phyloP scores from a whole-genome alignment of 148 eudicot species.

The Rhododendron molle region DNA sequence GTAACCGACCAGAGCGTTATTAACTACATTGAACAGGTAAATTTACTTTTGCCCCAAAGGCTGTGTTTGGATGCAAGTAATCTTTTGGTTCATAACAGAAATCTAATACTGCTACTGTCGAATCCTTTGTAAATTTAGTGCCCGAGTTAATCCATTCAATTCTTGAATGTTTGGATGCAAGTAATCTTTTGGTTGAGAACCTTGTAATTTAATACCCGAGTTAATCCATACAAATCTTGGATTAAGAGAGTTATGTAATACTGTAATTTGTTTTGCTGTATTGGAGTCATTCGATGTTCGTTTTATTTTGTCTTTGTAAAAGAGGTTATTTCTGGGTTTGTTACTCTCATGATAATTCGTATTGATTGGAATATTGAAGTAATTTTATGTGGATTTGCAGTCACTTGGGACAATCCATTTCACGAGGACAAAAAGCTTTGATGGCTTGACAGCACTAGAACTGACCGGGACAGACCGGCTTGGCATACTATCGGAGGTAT shows the following conservation, averaged over 20 bases:
- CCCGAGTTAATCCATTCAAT: not conserved
- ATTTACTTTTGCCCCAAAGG: not conserved
- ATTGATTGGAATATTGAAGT: not conserved
- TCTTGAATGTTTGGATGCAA: not conserved
- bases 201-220: not conserved
- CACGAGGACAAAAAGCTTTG: conserved; percentile 29
- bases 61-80: not conserved
- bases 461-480: conserved; percentile 77
- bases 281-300: not conserved
- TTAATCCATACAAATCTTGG: not conserved
- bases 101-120: no score
- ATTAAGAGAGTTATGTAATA: not conserved
- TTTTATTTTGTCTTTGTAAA: not conserved
- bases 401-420: conserved; percentile 65
- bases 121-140: not conserved
- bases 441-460: conserved; percentile 77
- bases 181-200: not conserved
- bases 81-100: not conserved
- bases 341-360: not conserved
- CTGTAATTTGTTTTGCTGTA: not conserved
- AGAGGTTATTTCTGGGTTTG: not conserved
- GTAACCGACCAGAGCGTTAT: conserved; percentile 75
- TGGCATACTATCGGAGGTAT: conserved; percentile 79
- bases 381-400: conserved; percentile 29
- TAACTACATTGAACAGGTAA: conserved; percentile 81